These are phyloP conservation scores for Uronychia binucleata DNA, from an alignment of 73 alveolate species.

Conservation along the genomic window DNA sequence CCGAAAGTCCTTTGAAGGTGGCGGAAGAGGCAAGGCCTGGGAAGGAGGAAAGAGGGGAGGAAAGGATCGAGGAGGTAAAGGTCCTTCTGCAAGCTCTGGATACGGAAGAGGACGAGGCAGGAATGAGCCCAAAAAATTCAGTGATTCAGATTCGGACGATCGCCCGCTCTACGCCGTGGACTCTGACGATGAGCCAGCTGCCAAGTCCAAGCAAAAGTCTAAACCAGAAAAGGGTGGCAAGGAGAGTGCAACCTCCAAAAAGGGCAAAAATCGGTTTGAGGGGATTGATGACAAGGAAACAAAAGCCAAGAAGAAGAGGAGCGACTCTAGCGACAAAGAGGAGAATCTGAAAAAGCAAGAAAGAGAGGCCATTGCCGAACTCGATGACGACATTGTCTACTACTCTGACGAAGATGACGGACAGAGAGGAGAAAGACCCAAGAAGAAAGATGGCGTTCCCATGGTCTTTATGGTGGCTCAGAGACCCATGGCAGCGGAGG, in stretches of 20 bases:
- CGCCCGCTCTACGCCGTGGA: background rate
- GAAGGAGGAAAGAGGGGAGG: no score
- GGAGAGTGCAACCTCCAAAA: background rate
- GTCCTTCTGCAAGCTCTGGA: background rate
- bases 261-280: background rate
- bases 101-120: background rate
- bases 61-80: background rate
- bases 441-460: background rate
- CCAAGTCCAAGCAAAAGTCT: background rate
- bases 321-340: background rate
- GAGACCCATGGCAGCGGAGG: slow-evolving; percentile 1
- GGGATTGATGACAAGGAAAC: background rate
- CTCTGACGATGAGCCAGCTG: background rate
- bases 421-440: background rate
- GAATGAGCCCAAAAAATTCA: no score
- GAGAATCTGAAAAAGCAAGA: background rate
- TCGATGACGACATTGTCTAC: background rate
- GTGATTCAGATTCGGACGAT: background rate
- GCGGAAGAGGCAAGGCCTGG: background rate
- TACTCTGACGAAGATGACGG: background rate
- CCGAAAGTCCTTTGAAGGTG: background rate
- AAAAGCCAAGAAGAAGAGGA: background rate
- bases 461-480: slow-evolving; percentile 14
- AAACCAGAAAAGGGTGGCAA: background rate
- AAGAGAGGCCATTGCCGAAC: background rate